phyloP scores from a whole-genome alignment of 805 yeast species.

The Candida vartiovaarae region DNA sequence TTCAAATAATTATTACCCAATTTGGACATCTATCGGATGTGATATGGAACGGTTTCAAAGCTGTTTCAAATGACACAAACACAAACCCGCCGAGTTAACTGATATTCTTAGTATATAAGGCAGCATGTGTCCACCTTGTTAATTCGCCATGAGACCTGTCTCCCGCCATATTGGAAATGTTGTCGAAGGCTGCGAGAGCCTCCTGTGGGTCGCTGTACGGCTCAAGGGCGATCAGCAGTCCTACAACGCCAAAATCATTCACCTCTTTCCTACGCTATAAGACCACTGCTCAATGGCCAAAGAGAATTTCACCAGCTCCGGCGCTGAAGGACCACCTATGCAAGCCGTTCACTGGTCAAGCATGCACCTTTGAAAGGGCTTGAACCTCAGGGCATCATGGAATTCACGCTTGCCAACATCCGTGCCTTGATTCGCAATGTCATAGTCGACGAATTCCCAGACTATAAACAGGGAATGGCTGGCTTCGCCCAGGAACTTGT shows the following conservation, averaged over 20 bases:
- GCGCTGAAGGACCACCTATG: background rate
- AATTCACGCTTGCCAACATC: background rate
- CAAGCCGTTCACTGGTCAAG: background rate
- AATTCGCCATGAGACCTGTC: background rate
- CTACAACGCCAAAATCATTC: background rate
- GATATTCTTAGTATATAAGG: too few relatives aligned
- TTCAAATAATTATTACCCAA: too few relatives aligned
- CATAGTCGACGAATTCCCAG: background rate
- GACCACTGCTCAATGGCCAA: background rate
- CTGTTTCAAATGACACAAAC: background rate
- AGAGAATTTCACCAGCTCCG: background rate
- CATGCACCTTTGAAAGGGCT: background rate
- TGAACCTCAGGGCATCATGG: background rate
- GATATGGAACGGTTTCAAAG: background rate
- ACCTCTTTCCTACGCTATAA: background rate
- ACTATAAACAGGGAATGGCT: background rate
- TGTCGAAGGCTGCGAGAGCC: background rate
- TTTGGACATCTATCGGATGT: too few relatives aligned
- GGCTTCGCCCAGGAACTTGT: background rate
- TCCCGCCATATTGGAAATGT: background rate
- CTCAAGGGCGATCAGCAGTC: background rate
- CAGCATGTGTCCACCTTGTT: background rate
- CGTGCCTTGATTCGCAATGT: background rate
- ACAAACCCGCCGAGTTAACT: too few relatives aligned
- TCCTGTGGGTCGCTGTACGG: background rate